phyloP scores from a whole-genome alignment of 192 early-diverging fungal species.

The Pecoramyces ruminantium region DNA sequence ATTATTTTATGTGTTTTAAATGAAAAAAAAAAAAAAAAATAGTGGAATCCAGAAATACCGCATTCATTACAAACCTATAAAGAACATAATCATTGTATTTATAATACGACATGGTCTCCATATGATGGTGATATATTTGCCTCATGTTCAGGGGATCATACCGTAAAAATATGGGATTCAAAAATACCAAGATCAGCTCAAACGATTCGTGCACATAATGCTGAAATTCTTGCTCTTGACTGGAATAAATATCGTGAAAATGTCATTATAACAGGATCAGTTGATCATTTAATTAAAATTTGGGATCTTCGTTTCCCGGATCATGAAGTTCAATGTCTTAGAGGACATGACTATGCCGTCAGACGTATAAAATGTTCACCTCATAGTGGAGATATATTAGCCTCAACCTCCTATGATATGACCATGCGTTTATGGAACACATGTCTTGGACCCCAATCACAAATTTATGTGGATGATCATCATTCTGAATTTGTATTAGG shows the following conservation, averaged over 20 bases:
- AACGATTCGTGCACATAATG: conserved; percentile 51
- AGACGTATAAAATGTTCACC: conserved; percentile 85
- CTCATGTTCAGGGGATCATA: conserved; percentile 78
- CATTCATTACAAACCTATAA: conserved; percentile 64
- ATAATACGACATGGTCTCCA: conserved; percentile 74
- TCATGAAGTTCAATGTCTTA: conserved; percentile 48
- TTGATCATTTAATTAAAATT: conserved; percentile 72
- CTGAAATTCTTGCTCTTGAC: conserved; percentile 79
- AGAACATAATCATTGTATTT: conserved; percentile 91
- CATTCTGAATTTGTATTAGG: conserved; percentile 97
- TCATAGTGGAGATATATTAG: conserved; percentile 62
- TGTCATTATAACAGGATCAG: conserved; percentile 67
- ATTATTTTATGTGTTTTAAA: no score
- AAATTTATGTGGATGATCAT: conserved; percentile 51
- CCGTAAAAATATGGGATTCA: conserved; percentile 80
- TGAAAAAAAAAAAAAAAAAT: no score
- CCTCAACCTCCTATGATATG: conserved; percentile 86
- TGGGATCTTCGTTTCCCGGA: conserved; percentile 78
- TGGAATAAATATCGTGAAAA: conserved; percentile 93
- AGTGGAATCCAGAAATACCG: conserved; percentile 75
- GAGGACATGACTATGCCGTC: conserved; percentile 84
- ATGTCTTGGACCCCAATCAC: conserved; percentile 13
- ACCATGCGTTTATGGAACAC: conserved; percentile 86
- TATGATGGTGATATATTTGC: conserved; percentile 57
- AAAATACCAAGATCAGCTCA: conserved; percentile 36